Conservation (phyloP, 2,329 filamentous ascomycete genomes). For the Blastomyces silverae region DNA sequence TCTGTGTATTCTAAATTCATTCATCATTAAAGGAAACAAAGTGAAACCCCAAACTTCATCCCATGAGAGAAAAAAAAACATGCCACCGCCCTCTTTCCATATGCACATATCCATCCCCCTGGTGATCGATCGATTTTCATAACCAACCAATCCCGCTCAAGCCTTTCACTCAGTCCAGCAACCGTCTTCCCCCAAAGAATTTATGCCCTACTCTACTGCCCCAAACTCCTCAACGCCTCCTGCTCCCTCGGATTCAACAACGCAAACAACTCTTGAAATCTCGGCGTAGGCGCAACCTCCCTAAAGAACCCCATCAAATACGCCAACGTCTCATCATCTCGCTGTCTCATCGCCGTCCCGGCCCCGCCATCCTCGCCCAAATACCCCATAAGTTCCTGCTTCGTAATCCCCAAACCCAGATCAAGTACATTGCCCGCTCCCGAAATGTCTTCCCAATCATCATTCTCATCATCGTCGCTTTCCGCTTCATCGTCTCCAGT, state of each 20-base stretch:
- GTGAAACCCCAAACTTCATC: background rate
- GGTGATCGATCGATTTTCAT: background rate
- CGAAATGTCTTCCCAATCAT: slow-evolving; percentile 83
- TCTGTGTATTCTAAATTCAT: slow-evolving; percentile 3
- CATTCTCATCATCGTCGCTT: slow-evolving; percentile 66
- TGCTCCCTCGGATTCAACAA: slow-evolving; percentile 50
- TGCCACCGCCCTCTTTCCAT: background rate
- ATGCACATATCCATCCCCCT: background rate
- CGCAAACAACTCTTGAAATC: slow-evolving; percentile 51
- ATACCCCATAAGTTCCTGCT: slow-evolving; percentile 73
- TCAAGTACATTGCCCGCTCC: slow-evolving; percentile 58
- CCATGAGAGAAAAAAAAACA: background rate
- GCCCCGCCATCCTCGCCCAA: slow-evolving; percentile 51
- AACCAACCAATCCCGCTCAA: background rate
- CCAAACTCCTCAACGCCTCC: slow-evolving; percentile 31
- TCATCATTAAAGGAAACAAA: background rate
- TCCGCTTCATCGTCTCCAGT: slow-evolving; percentile 44
- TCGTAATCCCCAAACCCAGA: slow-evolving; percentile 61
- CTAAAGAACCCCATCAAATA: slow-evolving; percentile 79
- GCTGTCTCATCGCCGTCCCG: slow-evolving; percentile 50
- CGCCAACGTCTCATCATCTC: slow-evolving; percentile 83
- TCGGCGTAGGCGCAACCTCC: slow-evolving; percentile 47
- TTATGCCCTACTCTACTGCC: background rate
- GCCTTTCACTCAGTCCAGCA: background rate
- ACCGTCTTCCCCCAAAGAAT: background rate